Percentiles rank a stretch among this genome's conserved stretches.
Evolutionary conservation across 2,329 filamentous ascomycete genomes (phyloP).

Genomic region (Aspergillus ustus): DNA sequence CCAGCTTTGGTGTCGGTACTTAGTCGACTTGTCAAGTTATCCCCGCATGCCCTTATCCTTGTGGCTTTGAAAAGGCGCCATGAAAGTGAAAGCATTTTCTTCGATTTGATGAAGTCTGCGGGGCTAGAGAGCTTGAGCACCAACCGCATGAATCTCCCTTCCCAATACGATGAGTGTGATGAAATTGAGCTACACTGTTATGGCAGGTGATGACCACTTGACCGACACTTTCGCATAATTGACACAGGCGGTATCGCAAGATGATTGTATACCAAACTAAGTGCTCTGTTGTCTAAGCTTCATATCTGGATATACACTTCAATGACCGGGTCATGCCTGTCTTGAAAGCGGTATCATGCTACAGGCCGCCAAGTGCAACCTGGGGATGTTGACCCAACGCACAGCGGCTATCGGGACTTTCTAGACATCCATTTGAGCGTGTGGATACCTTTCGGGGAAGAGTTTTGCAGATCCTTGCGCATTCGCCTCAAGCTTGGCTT

Average conservation of each 20-base stretch:
- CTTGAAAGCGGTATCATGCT: not conserved
- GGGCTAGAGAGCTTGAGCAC: conserved; percentile 40
- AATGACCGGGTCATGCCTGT: not conserved
- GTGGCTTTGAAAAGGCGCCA: conserved; percentile 72
- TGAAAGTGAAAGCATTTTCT: conserved; percentile 68
- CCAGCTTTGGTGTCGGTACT: conserved; percentile 66
- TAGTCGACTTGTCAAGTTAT: conserved; percentile 50
- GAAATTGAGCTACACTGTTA: conserved; percentile 46
- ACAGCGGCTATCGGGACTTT: not conserved
- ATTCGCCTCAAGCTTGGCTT: conserved; percentile 1
- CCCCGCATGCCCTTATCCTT: conserved; percentile 57
- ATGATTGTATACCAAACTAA: not conserved
- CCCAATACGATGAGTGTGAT: conserved; percentile 40
- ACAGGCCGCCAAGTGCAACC: not conserved
- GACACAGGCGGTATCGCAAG: not conserved
- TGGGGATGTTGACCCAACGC: not conserved
- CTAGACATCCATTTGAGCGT: conserved; percentile 4
- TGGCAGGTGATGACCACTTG: conserved; percentile 17
- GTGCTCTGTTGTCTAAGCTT: not conserved
- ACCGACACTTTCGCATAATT: not conserved
- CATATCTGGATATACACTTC: not conserved
- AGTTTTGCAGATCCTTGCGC: conserved; percentile 3
- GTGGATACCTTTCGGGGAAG: conserved; percentile 10
- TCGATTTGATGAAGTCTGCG: conserved; percentile 59
- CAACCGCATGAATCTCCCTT: conserved; percentile 41